Evolutionary conservation across 2,329 filamentous ascomycete species (phyloP).

Genomic region (Leptographium flavum): DNA sequence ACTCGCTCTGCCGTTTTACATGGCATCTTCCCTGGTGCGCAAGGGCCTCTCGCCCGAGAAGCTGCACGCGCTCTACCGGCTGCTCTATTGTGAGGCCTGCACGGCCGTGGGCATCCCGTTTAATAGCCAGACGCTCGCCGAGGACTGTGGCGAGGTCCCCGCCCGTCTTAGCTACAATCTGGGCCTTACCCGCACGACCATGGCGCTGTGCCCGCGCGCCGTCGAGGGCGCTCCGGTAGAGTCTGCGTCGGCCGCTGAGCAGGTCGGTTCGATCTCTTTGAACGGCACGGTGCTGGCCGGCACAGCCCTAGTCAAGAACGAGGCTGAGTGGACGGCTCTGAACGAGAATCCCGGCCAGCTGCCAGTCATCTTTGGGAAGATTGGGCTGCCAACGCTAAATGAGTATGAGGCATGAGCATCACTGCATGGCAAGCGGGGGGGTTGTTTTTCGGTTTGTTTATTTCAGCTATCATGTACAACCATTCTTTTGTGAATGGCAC

Average conservation of each 20-base stretch:
- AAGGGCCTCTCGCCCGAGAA: conserved; percentile 12
- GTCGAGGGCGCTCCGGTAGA: conserved; percentile 30
- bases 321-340: conserved; percentile 42
- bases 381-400: conserved; percentile 17
- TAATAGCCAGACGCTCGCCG: background rate
- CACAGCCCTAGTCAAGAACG: conserved; percentile 46
- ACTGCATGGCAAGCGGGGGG: too few species aligned
- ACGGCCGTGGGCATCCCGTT: conserved; percentile 19
- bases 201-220: conserved; percentile 40
- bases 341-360: conserved; percentile 24
- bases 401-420: too few species aligned
- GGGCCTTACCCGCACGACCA: conserved; percentile 37
- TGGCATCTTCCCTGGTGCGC: conserved; percentile 4
- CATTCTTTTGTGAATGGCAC: too few species aligned
- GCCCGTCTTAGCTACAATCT: conserved; percentile 50
- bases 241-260: conserved; percentile 5
- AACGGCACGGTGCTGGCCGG: conserved; percentile 52
- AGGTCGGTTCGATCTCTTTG: conserved; percentile 30
- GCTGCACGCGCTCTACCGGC: conserved; percentile 28
- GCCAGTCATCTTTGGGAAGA: conserved; percentile 23
- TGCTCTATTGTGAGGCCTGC: conserved; percentile 31
- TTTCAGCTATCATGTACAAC: background rate
- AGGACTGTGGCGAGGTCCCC: conserved; percentile 20
- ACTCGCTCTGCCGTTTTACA: conserved; percentile 4
- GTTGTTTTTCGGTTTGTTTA: background rate